Evolutionary conservation across 169 alveolate genomes (phyloP).

Genomic region (Eimeria falciformis): DNA sequence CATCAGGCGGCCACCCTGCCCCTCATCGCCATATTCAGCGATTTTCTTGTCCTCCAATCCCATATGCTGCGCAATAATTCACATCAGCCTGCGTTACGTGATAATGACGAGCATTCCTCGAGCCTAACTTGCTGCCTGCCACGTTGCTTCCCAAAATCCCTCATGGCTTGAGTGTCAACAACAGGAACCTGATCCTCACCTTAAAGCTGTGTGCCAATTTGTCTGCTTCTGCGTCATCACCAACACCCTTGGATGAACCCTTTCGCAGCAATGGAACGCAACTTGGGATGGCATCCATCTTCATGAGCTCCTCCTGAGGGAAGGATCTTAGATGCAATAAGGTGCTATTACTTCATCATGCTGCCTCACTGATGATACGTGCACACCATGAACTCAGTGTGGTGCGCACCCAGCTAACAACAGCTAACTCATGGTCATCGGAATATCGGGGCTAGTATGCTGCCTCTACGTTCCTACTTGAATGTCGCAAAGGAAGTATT

Average conservation of each 20-base stretch:
- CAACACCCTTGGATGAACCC: neutral
- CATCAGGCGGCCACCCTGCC: constrained; percentile 87
- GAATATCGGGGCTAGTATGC: too few species aligned
- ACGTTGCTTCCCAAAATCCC: too few species aligned
- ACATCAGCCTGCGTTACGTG: too few species aligned
- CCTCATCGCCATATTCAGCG: constrained; percentile 81
- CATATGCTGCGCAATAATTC: neutral
- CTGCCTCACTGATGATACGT: too few species aligned
- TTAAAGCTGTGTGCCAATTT: neutral
- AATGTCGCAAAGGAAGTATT: constrained; percentile 83
- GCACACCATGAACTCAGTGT: too few species aligned
- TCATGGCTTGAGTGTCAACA: too few species aligned
- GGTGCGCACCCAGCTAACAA: too few species aligned
- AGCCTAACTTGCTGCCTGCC: too few species aligned
- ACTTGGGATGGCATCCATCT: neutral
- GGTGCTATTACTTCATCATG: too few species aligned
- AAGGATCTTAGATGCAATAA: neutral
- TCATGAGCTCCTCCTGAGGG: constrained; percentile 1
- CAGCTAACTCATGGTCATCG: too few species aligned
- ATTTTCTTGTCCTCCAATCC: constrained; percentile 50
- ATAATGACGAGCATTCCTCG: too few species aligned
- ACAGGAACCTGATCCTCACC: neutral
- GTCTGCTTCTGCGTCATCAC: neutral
- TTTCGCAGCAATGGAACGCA: neutral
- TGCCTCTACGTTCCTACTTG: constrained; percentile 57